Conservation (phyloP, 306 rosid species). For the Fagus sylvatica region DNA sequence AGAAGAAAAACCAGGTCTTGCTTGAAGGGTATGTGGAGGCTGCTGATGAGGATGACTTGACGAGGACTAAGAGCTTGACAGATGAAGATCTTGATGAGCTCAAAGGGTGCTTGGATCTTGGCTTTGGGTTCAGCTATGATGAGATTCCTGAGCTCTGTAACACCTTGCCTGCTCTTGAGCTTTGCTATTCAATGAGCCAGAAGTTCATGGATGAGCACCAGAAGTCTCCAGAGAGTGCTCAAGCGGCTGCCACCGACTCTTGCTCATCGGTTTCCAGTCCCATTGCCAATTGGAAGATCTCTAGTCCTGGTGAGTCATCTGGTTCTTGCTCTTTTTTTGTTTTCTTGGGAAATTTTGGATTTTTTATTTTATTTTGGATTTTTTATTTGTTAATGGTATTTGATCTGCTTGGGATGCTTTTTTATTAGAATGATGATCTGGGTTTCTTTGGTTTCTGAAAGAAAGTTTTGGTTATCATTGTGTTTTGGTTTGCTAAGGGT, state of each 20-base stretch:
- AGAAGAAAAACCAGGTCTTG: conserved; percentile 61
- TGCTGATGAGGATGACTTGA: conserved; percentile 53
- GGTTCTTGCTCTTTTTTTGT: not conserved
- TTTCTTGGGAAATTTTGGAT: not conserved
- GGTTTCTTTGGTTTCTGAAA: not conserved
- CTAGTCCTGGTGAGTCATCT: conserved; percentile 65
- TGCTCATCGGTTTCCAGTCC: conserved; percentile 44
- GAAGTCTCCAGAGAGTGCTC: conserved; percentile 37
- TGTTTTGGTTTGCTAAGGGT: not conserved
- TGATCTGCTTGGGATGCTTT: not conserved
- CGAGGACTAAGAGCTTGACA: conserved; percentile 69
- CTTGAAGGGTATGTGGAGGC: conserved; percentile 65
- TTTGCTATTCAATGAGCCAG: conserved; percentile 82
- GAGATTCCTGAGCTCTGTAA: conserved; percentile 88
- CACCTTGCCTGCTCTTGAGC: conserved; percentile 83
- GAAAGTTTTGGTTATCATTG: not conserved
- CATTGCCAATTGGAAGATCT: conserved; percentile 81
- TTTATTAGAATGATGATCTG: not conserved
- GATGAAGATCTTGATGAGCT: conserved; percentile 86
- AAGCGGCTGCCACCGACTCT: conserved; percentile 27
- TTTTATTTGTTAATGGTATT: not conserved
- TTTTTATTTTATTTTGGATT: not conserved
- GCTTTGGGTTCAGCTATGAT: conserved; percentile 84
- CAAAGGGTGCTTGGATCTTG: conserved; percentile 84
- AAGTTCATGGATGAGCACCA: conserved; percentile 59